A percentile compares a stretch with the other conserved stretches of the same genome.
phyloP scores from a whole-genome alignment of 495 filamentous ascomycete genomes.

The Lasiosphaeris hirsuta region DNA sequence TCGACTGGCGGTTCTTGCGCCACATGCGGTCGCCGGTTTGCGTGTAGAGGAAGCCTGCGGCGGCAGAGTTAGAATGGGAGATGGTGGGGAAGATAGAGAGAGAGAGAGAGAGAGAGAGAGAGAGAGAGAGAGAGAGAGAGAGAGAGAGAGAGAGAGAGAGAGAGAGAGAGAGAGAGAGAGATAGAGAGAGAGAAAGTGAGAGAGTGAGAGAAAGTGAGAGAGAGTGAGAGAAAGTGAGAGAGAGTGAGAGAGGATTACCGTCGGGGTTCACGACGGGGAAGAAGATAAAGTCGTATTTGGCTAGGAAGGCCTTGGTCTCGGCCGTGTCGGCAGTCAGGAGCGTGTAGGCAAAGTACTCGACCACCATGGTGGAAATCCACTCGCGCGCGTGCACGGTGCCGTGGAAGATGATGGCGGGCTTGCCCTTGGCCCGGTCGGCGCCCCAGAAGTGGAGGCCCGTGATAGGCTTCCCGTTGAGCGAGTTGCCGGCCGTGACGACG shows the following conservation, averaged over 20 bases:
- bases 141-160: too few relatives aligned
- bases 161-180: too few relatives aligned
- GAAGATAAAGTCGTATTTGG: conserved; percentile 63
- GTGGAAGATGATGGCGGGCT: conserved; percentile 57
- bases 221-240: too few relatives aligned
- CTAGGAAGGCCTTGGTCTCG: conserved; percentile 42
- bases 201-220: too few relatives aligned
- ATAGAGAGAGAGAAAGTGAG: too few relatives aligned
- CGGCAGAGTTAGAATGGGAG: too few relatives aligned
- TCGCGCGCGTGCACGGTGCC: conserved; percentile 62
- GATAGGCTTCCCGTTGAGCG: conserved; percentile 50
- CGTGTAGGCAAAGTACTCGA: conserved; percentile 56
- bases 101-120: too few relatives aligned
- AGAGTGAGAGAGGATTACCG: conserved; percentile 19
- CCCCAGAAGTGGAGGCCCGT: conserved; percentile 61
- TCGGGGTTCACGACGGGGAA: conserved; percentile 63
- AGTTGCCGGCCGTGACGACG: conserved; percentile 49
- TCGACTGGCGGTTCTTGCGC: conserved; percentile 59
- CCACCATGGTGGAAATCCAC: conserved; percentile 60
- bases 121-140: too few relatives aligned
- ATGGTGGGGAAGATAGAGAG: too few relatives aligned
- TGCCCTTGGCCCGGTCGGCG: conserved; percentile 42
- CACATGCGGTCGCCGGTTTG: conserved; percentile 56
- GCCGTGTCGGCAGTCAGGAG: conserved; percentile 44
- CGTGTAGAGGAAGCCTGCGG: conserved; percentile 51